Evolutionary conservation across 2,329 filamentous ascomycete species (phyloP), one percentile per base, ranked within the genome.

Genomic region (Metarhizium brunneum): DNA sequence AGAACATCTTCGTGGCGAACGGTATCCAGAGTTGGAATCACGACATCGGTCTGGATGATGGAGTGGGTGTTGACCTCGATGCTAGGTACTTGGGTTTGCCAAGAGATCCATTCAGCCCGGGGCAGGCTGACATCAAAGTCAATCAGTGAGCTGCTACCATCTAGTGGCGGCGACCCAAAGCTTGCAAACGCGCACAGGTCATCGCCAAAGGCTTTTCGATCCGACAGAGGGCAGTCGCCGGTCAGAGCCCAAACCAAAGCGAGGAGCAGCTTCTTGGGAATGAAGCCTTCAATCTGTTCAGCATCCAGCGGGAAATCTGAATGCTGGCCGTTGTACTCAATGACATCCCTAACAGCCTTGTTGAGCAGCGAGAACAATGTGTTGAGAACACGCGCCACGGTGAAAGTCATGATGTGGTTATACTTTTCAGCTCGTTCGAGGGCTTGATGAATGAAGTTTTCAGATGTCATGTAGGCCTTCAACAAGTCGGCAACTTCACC

Each of bases 11-110:
- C 94, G 64, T 99, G 94, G 35, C 94, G 90, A 48, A 99, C 88
- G 32, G 95, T 99, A 69, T 99, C 94, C 52, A 99, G 77, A 0
- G 94, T 99, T 1, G 94, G 95, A 66, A 99, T 99, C 59, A 99
- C 94, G 45, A 97, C 90, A 70, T 99, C 95, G 1, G 95, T 99
- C 70, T 99, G 92, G 0, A 90, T 96, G 66, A 99, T 87, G 5
- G 92, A 96, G 70, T 99, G 95, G 0, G 95, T 99, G 69, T 99
- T 97, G 71, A 99, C 89, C 69, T 99, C 95, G 56, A 99, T 87
- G 11, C 83, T 87, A 16, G 94, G 94, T 14, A 99, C 94, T 70
- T 96, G 88, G 60, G 87, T 90, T 71, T 96, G 92, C 94, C 94
- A 99, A 47, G 88, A 82, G 2, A 84, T 81, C 94, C 94, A 99